Percentiles rank a stretch among this genome's conserved stretches.
Evolutionary conservation across 2,329 filamentous ascomycete genomes (phyloP).

Genomic region (Colletotrichum sojae): DNA sequence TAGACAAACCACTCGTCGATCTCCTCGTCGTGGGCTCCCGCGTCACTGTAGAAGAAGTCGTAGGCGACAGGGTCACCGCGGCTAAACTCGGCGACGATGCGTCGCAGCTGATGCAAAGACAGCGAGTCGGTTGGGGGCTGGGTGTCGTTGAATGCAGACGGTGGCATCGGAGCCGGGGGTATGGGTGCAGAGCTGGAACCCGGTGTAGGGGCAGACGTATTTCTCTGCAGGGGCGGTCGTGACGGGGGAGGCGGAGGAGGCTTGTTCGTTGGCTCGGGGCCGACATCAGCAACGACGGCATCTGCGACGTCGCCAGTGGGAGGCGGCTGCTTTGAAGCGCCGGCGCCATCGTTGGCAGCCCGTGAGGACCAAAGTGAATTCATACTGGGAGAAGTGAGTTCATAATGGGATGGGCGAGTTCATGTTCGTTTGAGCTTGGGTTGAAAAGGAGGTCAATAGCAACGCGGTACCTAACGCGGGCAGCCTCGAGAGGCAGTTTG

Average conservation of each 20-base stretch:
- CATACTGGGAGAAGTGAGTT: constrained; percentile 52
- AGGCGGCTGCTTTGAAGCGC: constrained; percentile 35
- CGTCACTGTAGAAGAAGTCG: constrained; percentile 86
- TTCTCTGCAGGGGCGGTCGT: constrained; percentile 43
- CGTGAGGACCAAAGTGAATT: constrained; percentile 60
- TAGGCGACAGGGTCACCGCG: constrained; percentile 80
- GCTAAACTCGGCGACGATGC: constrained; percentile 81
- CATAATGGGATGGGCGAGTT: constrained; percentile 6
- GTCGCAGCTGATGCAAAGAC: constrained; percentile 80
- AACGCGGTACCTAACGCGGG: constrained; percentile 18
- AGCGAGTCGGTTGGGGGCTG: constrained; percentile 75
- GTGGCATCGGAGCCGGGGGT: constrained; percentile 43
- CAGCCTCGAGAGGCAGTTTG: constrained; percentile 38
- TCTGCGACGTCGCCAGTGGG: constrained; percentile 58
- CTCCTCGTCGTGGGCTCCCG: constrained; percentile 84
- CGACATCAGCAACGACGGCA: constrained; percentile 55
- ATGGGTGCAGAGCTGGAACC: constrained; percentile 39
- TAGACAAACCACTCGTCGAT: constrained; percentile 99
- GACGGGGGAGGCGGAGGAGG: constrained; percentile 51
- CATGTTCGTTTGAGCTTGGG: constrained; percentile 21
- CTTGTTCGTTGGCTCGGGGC: constrained; percentile 54
- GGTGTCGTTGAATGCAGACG: constrained; percentile 47
- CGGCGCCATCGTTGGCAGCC: constrained; percentile 51
- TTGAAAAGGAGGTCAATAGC: constrained; percentile 18
- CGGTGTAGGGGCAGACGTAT: constrained; percentile 46